Evolutionary conservation across 2,329 filamentous ascomycete genomes (phyloP).

Genomic region (Cordyceps cateniannulata): DNA sequence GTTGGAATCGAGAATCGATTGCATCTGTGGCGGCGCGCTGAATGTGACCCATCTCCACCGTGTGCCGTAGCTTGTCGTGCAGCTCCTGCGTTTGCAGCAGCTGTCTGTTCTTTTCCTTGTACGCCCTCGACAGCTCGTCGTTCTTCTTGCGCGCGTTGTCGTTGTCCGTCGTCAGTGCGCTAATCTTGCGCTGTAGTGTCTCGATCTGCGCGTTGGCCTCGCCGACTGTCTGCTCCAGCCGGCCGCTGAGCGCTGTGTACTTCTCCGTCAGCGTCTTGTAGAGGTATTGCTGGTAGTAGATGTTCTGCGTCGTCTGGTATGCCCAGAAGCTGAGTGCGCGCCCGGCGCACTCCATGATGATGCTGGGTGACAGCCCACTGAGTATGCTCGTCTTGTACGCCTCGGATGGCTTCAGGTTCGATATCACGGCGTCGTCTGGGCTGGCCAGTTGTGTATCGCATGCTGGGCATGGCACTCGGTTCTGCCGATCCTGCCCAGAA

Average conservation of each 20-base stretch:
- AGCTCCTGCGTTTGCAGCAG: conserved; percentile 62
- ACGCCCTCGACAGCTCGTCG: conserved; percentile 59
- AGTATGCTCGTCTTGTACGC: conserved; percentile 86
- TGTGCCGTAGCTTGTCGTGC: conserved; percentile 54
- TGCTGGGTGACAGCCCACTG: conserved; percentile 71
- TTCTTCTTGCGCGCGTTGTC: conserved; percentile 62
- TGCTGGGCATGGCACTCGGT: conserved; percentile 60
- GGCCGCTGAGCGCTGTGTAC: conserved; percentile 55
- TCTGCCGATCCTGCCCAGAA: conserved; percentile 29
- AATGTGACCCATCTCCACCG: conserved; percentile 47
- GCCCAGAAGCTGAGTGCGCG: conserved; percentile 77
- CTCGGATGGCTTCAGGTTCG: conserved; percentile 70
- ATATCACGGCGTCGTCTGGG: conserved; percentile 67
- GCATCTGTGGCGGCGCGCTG: conserved; percentile 46
- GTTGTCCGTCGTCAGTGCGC: conserved; percentile 54
- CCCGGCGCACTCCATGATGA: conserved; percentile 81
- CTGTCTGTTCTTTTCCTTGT: conserved; percentile 64
- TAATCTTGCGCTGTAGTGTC: conserved; percentile 56
- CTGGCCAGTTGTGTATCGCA: conserved; percentile 63
- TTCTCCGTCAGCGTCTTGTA: conserved; percentile 68
- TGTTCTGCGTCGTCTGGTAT: conserved; percentile 79
- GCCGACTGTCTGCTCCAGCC: conserved; percentile 66
- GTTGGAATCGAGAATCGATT: conserved; percentile 21
- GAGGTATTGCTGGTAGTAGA: conserved; percentile 71
- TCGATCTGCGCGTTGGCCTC: conserved; percentile 70